Conservation (phyloP, 805 yeast genomes). For the Pichia phayaonensis region DNA sequence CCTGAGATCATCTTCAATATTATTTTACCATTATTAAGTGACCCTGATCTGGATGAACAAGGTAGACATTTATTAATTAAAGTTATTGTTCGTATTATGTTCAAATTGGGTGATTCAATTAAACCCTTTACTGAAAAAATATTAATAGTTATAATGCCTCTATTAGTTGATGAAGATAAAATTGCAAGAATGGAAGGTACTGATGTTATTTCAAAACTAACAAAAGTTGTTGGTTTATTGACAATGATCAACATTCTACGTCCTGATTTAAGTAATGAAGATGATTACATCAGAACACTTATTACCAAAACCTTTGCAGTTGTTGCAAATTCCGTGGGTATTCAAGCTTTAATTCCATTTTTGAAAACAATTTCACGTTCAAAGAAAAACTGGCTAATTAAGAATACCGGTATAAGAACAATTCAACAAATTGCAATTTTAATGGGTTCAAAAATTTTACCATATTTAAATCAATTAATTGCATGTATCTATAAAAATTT, state of each 20-base stretch:
- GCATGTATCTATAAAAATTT: constrained; percentile 52
- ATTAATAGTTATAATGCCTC: constrained; percentile 66
- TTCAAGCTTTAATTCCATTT: constrained; percentile 68
- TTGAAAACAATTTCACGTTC: constrained; percentile 72
- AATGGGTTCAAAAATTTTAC: constrained; percentile 67
- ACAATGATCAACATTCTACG: constrained; percentile 72
- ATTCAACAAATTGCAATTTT: constrained; percentile 68
- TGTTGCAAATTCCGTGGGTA: constrained; percentile 72
- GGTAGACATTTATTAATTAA: constrained; percentile 81
- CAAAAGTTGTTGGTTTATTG: constrained; percentile 78
- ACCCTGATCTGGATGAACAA: constrained; percentile 63
- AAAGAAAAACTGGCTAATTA: constrained; percentile 69
- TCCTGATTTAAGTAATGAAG: constrained; percentile 75
- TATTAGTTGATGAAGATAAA: constrained; percentile 71
- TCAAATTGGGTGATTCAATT: constrained; percentile 54
- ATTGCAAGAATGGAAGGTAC: constrained; percentile 71
- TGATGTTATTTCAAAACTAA: constrained; percentile 64
- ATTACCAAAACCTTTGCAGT: constrained; percentile 80
- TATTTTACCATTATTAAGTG: constrained; percentile 70
- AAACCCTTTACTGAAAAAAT: constrained; percentile 71
- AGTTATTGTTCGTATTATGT: constrained; percentile 60
- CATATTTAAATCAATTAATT: constrained; percentile 60
- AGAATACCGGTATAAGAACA: constrained; percentile 74
- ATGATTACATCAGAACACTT: constrained; percentile 70
- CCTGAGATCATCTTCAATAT: constrained; percentile 61